Evolutionary conservation across 1,284 basidiomycete species (phyloP), one percentile per base, ranked within the genome.

Genomic region (Rhizoctonia solani): DNA sequence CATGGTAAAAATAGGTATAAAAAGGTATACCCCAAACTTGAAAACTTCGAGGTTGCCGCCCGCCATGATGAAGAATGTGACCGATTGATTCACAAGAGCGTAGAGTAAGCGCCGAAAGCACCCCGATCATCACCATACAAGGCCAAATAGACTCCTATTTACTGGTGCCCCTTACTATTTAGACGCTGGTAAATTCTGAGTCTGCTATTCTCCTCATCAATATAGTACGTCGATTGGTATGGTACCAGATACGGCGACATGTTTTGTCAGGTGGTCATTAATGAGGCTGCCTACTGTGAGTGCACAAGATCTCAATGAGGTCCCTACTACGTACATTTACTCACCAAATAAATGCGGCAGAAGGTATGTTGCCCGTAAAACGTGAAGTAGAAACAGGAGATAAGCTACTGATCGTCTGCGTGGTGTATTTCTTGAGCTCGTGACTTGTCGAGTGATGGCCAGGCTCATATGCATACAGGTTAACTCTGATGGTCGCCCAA

Each of bases 21-120:
- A 93, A 68, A 96, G 85, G 78, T 97, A 96, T 34, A 93, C 80
- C 1, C 86, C 87, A 73, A 94, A 94, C 78, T 92, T 93, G 85
- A 93, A 91, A 19, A 94, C 84, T 77, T 95, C 92, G 66, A 95
- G 85, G 75, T 90, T 91, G 44, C 90, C 85, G 34, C 90, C 89
- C 16, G 82, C 89, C 89, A 92, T 92, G 70, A 63, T 63, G 37
- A 41, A 30, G 49, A 63, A 25, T 23, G 34, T 29, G 39, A 32
- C 47, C 23, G 27, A 50, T 23, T 19, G 14, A 47, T 23, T 23
- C 47, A 50, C 37, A 63, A 34, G 42, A 23, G 27, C n/a, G 14
- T 30, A 50, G n/a, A 50, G 3, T 44, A 61, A 19, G 59, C 59
- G 59, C 59, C 34, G 46, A 27, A 21, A 49, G 25, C 46, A 49